Evolutionary conservation across 495 filamentous ascomycete species (phyloP).

Genomic region (Hypoxylon fragiforme): DNA sequence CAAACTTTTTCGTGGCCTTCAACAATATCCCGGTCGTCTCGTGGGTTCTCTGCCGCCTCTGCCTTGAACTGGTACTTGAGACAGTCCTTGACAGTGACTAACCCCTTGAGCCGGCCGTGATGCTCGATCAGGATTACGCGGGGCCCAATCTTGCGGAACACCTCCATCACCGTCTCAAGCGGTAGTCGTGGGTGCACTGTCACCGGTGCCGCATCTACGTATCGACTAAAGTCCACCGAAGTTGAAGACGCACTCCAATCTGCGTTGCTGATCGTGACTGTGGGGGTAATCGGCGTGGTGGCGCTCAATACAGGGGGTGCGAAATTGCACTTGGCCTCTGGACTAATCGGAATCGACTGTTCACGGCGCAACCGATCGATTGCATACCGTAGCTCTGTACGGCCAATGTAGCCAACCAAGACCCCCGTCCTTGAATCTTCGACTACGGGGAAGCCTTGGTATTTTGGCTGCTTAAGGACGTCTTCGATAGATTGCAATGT

Average conservation of each 20-base stretch:
- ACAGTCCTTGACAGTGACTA: constrained; percentile 97
- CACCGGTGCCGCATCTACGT: constrained; percentile 87
- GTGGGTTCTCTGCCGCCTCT: constrained; percentile 82
- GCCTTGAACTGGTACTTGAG: constrained; percentile 97
- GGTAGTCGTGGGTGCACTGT: constrained; percentile 90
- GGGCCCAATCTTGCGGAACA: constrained; percentile 98
- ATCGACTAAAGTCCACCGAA: constrained; percentile 82
- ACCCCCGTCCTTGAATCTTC: constrained; percentile 71
- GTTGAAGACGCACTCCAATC: constrained; percentile 47
- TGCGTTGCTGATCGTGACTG: constrained; percentile 61
- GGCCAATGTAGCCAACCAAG: constrained; percentile 90
- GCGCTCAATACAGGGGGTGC: constrained; percentile 58
- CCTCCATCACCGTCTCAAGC: constrained; percentile 96
- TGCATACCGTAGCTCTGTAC: constrained; percentile 92
- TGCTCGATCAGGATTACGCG: constrained; percentile 93
- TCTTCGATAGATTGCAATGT: constrained; percentile 72
- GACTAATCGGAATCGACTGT: constrained; percentile 66
- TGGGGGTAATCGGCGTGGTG: constrained; percentile 58
- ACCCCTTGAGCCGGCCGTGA: constrained; percentile 75
- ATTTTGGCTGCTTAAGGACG: constrained; percentile 77
- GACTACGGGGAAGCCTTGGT: constrained; percentile 93
- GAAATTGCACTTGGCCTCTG: constrained; percentile 74
- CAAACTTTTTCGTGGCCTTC: constrained; percentile 70
- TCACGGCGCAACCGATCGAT: constrained; percentile 80
- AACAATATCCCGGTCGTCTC: constrained; percentile 50